Base-by-base conservation (phyloP, 441 rosid species). In the Gossypium trilobum region DNA sequence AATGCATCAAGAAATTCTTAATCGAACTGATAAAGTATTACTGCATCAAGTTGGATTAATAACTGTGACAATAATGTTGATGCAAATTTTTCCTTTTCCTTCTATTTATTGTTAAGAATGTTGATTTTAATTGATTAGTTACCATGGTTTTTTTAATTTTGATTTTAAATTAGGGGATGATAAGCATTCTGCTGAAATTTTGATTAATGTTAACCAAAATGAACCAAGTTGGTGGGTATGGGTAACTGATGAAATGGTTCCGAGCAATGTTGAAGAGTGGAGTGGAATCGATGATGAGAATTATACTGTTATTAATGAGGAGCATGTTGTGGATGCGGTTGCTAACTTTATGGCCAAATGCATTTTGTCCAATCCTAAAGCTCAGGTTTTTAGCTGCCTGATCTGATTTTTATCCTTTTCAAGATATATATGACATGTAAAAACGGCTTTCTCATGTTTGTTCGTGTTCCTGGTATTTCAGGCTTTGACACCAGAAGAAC, bases 181-280 rank as follows among this genome's bases (percentile, higher is more conserved):
- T 85, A 60, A 82, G 75, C 78, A 79, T 64, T 85, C 86, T 29
- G 93, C 86, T 66, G 97, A 87, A 80, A 75, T 91, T 75, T 81
- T 90, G 59, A 78, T 93, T 58, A 88, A 91, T 36, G 82, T 87
- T 17, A 86, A 83, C 74, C 79, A 85, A 5, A 87, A 90, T 68
- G 89, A 91, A 58, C 97, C 97, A 17, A 91, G 98, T 75, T 87
- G 97, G 96, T 93, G 98, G 98, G 97, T 93, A 29, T 90, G 96
- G 88, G 95, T 93, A 60, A 84, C 91, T 2, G 95, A 93, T 54
- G 96, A 93, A 46, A 91, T 90, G 98, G 78, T 86, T 48, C 96
- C 90, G 0, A 84, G 82, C 75, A 87, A 86, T 72, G 86, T 80
- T 2, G 98, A 90, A 77, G 98, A 90, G 77, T 46, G 82, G 79